These are phyloP conservation scores for Pestalotiopsis sp. DNA, from an alignment of 2,329 filamentous ascomycete genomes.

Conservation along the genomic window DNA sequence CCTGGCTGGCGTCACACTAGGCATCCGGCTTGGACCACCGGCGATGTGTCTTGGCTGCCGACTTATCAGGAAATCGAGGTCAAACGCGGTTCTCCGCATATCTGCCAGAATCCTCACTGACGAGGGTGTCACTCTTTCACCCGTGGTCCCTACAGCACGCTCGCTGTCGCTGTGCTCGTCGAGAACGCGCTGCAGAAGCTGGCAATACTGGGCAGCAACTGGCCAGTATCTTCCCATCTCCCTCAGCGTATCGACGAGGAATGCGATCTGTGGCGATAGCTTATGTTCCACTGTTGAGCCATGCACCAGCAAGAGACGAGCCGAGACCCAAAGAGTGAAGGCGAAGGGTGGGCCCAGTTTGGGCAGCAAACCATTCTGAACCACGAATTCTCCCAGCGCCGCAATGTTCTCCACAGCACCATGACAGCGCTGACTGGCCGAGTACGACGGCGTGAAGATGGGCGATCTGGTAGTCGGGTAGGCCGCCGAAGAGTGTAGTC, in stretches of 20 bases:
- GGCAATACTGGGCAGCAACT: slow-evolving; percentile 80
- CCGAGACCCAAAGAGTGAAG: slow-evolving; percentile 90
- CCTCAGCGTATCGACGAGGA: slow-evolving; percentile 80
- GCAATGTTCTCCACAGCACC: slow-evolving; percentile 82
- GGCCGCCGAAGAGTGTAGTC: slow-evolving; percentile 87
- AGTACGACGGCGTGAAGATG: slow-evolving; percentile 88
- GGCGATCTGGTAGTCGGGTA: slow-evolving; percentile 88
- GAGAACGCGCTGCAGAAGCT: slow-evolving; percentile 77
- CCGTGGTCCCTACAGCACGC: slow-evolving; percentile 50
- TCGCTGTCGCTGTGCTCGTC: slow-evolving; percentile 85
- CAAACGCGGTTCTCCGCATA: slow-evolving; percentile 88
- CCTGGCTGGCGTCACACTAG: slow-evolving; percentile 60
- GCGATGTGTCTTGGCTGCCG: slow-evolving; percentile 65
- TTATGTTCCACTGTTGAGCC: slow-evolving; percentile 87
- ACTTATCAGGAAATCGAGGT: slow-evolving; percentile 87
- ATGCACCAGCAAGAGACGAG: slow-evolving; percentile 83
- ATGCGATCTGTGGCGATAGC: slow-evolving; percentile 75
- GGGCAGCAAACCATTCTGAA: slow-evolving; percentile 71
- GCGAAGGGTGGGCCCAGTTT: slow-evolving; percentile 89
- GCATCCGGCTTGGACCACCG: slow-evolving; percentile 43
- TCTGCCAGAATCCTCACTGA: slow-evolving; percentile 87
- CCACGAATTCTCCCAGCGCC: slow-evolving; percentile 76
- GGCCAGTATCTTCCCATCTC: slow-evolving; percentile 85
- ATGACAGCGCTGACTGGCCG: slow-evolving; percentile 80
- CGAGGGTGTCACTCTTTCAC: slow-evolving; percentile 75